Evolutionary conservation across 257 asterid species (phyloP), one percentile per base, ranked within the genome.

Genomic region (Avicennia marina): DNA sequence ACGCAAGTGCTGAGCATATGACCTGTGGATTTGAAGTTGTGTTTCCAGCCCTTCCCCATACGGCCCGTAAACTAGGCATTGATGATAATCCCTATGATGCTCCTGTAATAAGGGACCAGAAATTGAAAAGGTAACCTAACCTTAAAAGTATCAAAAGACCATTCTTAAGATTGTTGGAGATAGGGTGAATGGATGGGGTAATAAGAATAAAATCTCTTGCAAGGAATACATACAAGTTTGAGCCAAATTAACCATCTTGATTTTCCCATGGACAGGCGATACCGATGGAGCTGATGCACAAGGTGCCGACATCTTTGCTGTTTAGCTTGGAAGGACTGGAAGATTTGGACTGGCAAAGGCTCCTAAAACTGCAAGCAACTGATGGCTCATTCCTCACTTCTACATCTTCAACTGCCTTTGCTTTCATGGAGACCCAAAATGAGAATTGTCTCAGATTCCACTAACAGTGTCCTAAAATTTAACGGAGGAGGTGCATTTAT

Each of bases 391-490:
- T 83, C 61, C 76, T 77, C 60, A 70, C 75, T 3, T 83, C 87
- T n/a, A 81, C 81, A 7, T 67, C 85, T 2, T 65, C 88, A 2
- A 80, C 88, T 8, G 93, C 93, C 27, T 73, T 63, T 39, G 93
- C 85, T 0, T 68, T 70, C 47, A 75, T 80, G 75, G 65, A 83
- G 20, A 80, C 87, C 0, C 60, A 70, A 18, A 78, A 83, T 34
- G 19, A 16, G 0, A 73, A 78, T 2, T 72, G 87, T 63, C 58
- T 72, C 15, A 11, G 33, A 21, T 79, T 72, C 78, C 24, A 39
- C 34, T 0, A 34, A 49, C 7, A 61, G 54, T 4, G 70, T 80
- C 1, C n/a, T 56, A 15, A 68, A 64, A 25, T 75, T 63, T 19
- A 68, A 68, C 1, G 85, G 87, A 27, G 88, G 85, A 79, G 87